Base-by-base conservation (phyloP, 805 yeast genomes). In the Suhomyces emberorum region DNA sequence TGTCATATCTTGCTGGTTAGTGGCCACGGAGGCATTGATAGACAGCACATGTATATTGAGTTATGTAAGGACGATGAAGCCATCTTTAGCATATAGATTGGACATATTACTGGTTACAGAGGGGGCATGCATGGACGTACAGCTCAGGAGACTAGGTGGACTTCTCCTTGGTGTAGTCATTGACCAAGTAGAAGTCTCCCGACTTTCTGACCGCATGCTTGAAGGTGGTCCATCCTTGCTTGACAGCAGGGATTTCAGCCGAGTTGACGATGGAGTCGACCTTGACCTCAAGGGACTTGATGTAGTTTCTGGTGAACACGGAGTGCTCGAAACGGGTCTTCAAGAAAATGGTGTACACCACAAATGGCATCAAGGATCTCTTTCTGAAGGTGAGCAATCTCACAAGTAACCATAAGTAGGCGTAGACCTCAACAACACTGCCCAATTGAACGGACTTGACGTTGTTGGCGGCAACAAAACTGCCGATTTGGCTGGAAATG, bases 271-370 rank as follows among this genome's bases (percentile, higher is more conserved):
- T 32, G n/a, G 51, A 51, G 38, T 67, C 72, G 36, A 62, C 44
- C 36, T 49, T 51, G 32, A 83, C 80, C 59, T 85, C 95, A 67
- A 82, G 67, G 35, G 72, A 67, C 64, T 83, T 79, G 55, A 87
- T 68, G 21, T 78, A 79, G 44, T 74, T 66, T 61, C 86, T 81
- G 38, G 88, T 82, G 65, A 79, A 80, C 20, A 77, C 67, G 3
- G 93, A 83, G 47, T 78, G 79, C 55, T 87, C 95, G 55, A 70
- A 85, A 60, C 95, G 77, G 39, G 83, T 59, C 60, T 85, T 85
- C 61, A 88, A 70, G 65, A 89, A 89, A 9, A 76, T 39, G 9
- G 75, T 54, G 54, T 79, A 83, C 7, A 71, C 53, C 23, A 76
- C 51, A 21, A 83, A 65, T 3, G 77, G 69, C 35, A 79, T 46